phyloP scores from a whole-genome alignment of 1,284 basidiomycete genomes.

The Melampsora abietis-canadensis region DNA sequence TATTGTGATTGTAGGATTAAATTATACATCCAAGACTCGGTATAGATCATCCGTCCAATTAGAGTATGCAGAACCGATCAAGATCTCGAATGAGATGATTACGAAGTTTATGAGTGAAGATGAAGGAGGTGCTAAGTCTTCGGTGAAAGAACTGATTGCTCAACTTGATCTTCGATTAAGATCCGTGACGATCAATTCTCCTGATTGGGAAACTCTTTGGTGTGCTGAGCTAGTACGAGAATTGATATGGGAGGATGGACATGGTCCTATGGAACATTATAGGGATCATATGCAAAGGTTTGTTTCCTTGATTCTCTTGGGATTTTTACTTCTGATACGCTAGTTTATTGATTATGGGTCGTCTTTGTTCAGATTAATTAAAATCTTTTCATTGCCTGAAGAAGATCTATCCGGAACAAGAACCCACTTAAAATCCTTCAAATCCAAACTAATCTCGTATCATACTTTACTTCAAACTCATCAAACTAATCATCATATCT shows the following conservation, averaged over 20 bases:
- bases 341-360: no score
- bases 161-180: slow-evolving; percentile 13
- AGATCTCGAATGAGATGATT: not conserved
- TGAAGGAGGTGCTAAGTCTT: slow-evolving; percentile 25
- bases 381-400: slow-evolving; percentile 16
- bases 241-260: slow-evolving; percentile 25
- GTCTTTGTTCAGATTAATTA: slow-evolving; percentile 15
- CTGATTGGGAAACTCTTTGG: slow-evolving; percentile 39
- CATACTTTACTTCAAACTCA: no score
- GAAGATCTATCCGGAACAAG: not conserved
- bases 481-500: not conserved
- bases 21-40: slow-evolving; percentile 30
- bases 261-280: slow-evolving; percentile 31
- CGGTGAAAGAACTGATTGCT: slow-evolving; percentile 19
- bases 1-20: slow-evolving; percentile 33
- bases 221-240: slow-evolving; percentile 10
- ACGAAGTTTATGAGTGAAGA: slow-evolving; percentile 25
- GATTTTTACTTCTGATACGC: no score
- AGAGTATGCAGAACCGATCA: slow-evolving; percentile 22
- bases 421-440: no score
- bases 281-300: slow-evolving; percentile 34
- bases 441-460: no score
- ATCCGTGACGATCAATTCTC: slow-evolving; percentile 28
- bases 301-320: no score
- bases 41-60: slow-evolving; percentile 34